These are phyloP conservation scores for Pseudomassariella vexata DNA, from an alignment of 2,329 filamentous ascomycete genomes.

Conservation along the genomic window DNA sequence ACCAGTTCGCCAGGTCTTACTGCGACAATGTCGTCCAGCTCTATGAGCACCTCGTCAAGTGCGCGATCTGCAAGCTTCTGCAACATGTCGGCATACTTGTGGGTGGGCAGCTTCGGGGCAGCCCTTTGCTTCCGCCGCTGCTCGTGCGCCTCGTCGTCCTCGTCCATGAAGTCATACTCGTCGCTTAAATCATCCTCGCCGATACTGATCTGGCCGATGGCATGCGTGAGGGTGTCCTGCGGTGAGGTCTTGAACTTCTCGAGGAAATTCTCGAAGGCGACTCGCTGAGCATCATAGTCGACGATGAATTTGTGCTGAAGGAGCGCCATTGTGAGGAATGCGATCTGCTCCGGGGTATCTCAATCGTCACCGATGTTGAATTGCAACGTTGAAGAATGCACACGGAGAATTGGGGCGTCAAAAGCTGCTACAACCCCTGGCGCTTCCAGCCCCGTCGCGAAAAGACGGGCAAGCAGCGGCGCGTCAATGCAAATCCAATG, in stretches of 20 bases:
- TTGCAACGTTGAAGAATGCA: no score
- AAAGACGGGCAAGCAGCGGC: no score
- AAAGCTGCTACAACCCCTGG: no score
- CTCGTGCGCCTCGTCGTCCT: slow-evolving; percentile 57
- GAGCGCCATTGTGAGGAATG: slow-evolving; percentile 65
- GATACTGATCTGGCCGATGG: slow-evolving; percentile 78
- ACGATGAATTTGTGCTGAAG: slow-evolving; percentile 72
- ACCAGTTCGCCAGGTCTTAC: no score
- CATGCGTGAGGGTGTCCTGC: slow-evolving; percentile 67
- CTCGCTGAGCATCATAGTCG: slow-evolving; percentile 84
- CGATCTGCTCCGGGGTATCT: neutral
- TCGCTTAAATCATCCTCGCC: slow-evolving; percentile 83
- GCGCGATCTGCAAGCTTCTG: slow-evolving; percentile 82
- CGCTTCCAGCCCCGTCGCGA: no score
- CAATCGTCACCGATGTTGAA: no score
- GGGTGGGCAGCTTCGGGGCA: slow-evolving; percentile 51
- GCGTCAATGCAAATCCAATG: no score
- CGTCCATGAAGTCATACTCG: slow-evolving; percentile 90
- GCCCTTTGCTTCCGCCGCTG: slow-evolving; percentile 44
- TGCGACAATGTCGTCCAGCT: slow-evolving; percentile 78
- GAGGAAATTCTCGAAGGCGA: slow-evolving; percentile 82
- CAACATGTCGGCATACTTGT: slow-evolving; percentile 85
- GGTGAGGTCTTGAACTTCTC: slow-evolving; percentile 78
- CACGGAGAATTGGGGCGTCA: no score
- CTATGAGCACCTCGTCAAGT: slow-evolving; percentile 72